A percentile compares a stretch with the other conserved stretches of the same genome.
Evolutionary conservation across 805 yeast genomes (phyloP).

Genomic region (Yamadazyma paraphyllophila): DNA sequence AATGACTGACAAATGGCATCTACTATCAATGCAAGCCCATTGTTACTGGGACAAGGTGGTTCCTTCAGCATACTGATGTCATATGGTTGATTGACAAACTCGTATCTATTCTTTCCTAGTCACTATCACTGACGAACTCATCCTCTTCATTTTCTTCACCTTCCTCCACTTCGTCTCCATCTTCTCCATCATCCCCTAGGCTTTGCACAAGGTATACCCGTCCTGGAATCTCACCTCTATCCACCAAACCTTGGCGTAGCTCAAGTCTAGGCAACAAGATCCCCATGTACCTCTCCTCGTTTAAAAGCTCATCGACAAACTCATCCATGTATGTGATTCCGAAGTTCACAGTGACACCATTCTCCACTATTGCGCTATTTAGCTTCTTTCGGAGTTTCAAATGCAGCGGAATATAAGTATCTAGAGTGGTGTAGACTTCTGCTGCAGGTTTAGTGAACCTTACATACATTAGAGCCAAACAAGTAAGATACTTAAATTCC

Average conservation of each 20-base stretch:
- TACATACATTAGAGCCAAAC: slow-evolving; percentile 64
- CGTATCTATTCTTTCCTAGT: no score
- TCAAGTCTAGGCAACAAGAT: slow-evolving; percentile 66
- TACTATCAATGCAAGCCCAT: no score
- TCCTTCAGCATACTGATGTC: no score
- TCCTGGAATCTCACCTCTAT: slow-evolving; percentile 38
- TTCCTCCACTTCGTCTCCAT: not conserved
- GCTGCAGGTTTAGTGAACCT: slow-evolving; percentile 40
- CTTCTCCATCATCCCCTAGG: slow-evolving; percentile 12
- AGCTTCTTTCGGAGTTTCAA: slow-evolving; percentile 56
- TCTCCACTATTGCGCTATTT: slow-evolving; percentile 21
- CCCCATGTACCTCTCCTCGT: slow-evolving; percentile 63
- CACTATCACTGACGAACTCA: slow-evolving; percentile 39
- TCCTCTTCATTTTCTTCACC: slow-evolving; percentile 7
- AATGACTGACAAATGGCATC: no score
- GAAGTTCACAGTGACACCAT: slow-evolving; percentile 31
- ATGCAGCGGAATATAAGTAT: slow-evolving; percentile 59
- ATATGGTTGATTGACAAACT: no score
- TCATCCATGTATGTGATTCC: slow-evolving; percentile 63
- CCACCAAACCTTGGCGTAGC: slow-evolving; percentile 40
- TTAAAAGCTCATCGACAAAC: slow-evolving; percentile 60
- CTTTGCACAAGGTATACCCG: slow-evolving; percentile 31
- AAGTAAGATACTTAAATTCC: slow-evolving; percentile 72
- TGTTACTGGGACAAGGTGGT: no score
- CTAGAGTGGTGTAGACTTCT: slow-evolving; percentile 51